Evolutionary conservation across 2,329 filamentous ascomycete species (phyloP), one percentile per base, ranked within the genome.

Genomic region (Fusarium sp.): DNA sequence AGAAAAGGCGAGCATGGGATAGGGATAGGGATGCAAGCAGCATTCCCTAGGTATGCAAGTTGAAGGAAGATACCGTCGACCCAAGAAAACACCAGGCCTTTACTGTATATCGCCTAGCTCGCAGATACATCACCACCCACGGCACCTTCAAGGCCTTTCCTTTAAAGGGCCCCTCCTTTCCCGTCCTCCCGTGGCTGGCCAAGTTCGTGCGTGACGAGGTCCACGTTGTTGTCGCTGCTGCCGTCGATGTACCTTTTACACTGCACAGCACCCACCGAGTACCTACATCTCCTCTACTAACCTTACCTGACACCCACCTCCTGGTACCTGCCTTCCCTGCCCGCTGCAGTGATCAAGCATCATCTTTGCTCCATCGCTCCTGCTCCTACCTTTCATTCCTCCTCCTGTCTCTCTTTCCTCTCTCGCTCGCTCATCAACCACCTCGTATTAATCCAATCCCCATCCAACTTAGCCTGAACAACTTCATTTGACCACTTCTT

Each of bases 91-190:
- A 74, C 71, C 50, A 7, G 4, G 31, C 27, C 50, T 29, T 74
- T 74, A 54, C 71, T 56, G 9, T 1, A 74, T 71, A 35, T 9
- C 45, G 50, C 56, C 65, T 74, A 74, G 71, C 57, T 57, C 38
- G 22, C 27, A 61, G 22, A 22, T 18, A 58, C 33, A 36, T 25
- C 56, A 58, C 56, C 33, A 58, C 56, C 20, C 58, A 35, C 33
- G 36, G 20, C 42, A 52, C 20, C 31, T 52, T 38, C 60, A 58
- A 66, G 64, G 40, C 63, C 59, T 58, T 69, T 68, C 67, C 71
- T 74, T 74, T 74, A 74, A 74, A 74, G 50, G 68, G 65, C 71
- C 71, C 68, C 74, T 63, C 71, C 68, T 66, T 73, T 73, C 66
- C 69, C 70, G 69, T 72, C 47, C 57, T 52, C 66, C 71, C 71